A percentile compares a stretch with the other conserved stretches of the same genome.
Evolutionary conservation across 257 asterid genomes (phyloP).

Genomic region (Lavandula angustifolia): DNA sequence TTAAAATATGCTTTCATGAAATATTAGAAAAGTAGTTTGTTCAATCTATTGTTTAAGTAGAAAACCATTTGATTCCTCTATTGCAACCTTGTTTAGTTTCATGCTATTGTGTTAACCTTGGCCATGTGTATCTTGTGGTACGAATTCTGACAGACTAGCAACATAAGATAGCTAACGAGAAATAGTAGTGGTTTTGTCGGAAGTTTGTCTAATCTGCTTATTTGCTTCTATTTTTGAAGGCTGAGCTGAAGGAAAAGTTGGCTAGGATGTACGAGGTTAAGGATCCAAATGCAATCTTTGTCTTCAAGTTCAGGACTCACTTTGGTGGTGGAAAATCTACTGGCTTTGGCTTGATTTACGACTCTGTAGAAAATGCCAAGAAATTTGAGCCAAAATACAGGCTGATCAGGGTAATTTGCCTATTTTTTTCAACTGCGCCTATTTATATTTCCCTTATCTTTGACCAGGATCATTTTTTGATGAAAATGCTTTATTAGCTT

Average conservation of each 20-base stretch:
- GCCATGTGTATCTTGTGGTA: no score
- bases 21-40: no score
- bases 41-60: no score
- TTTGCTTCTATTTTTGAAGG: slow-evolving; percentile 34
- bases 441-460: background rate
- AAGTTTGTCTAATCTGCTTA: slow-evolving; percentile 3
- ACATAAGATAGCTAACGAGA: background rate
- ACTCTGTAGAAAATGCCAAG: slow-evolving; percentile 75
- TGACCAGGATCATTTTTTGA: background rate
- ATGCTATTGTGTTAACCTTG: no score
- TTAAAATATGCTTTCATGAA: no score
- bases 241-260: slow-evolving; percentile 75
- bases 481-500: background rate
- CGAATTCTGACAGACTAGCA: no score
- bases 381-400: slow-evolving; percentile 88
- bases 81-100: background rate
- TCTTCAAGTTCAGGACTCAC: slow-evolving; percentile 76
- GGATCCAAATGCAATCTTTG: slow-evolving; percentile 65
- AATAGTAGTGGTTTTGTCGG: background rate
- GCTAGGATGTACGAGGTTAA: slow-evolving; percentile 64
- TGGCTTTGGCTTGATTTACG: slow-evolving; percentile 82
- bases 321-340: slow-evolving; percentile 87
- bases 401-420: slow-evolving; percentile 67
- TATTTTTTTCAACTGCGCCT: background rate
- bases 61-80: background rate